Evolutionary conservation across 306 rosid species (phyloP), one percentile per base, ranked within the genome.

Genomic region (Betula pendula): DNA sequence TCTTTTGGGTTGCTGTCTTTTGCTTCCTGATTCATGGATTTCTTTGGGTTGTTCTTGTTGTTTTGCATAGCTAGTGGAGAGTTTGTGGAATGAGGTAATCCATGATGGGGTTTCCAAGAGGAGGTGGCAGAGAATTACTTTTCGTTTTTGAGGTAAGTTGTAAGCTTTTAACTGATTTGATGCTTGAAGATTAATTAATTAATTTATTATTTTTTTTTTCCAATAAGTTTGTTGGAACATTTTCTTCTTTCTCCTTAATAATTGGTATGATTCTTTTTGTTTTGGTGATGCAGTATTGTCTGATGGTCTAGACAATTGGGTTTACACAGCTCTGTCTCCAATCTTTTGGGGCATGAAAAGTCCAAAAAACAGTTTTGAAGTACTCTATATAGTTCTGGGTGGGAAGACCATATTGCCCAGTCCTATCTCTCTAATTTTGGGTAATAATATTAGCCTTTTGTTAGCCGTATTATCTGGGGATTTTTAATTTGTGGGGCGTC

Each of bases 21-120:
- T 22, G 44, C 43, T 81, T 80, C 76, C 62, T 43, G 85, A 86
- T 86, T 75, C 69, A 17, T 86, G 72, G 52, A 47, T 76, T 74
- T 78, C 53, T 73, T 7, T 63, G 22, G 77, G 50, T 67, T 53
- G 20, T 48, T 77, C 69, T 29, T 31, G 20, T 73, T 73, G 73
- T 65, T 68, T 51, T 8, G 66, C 74, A 20, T 51, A 50, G 73
- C 71, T 16, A 77, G 80, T 24, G 49, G 60, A 75, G 50, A 16
- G n/a, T 52, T 42, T 70, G 38, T 38, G 51, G 79, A 81, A 77
- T 83, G 79, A 77, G 74, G 71, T 76, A 77, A 27, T 75, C 76
- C 71, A n/a, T 67, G 49, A 40, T 81, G 73, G 73, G 71, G 51
- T 70, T 74, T 67, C 33, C 31, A 58, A 29, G 63, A 71, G 77